Conservation (phyloP, 345 rosid species). For the Sonneratia caseolaris region DNA sequence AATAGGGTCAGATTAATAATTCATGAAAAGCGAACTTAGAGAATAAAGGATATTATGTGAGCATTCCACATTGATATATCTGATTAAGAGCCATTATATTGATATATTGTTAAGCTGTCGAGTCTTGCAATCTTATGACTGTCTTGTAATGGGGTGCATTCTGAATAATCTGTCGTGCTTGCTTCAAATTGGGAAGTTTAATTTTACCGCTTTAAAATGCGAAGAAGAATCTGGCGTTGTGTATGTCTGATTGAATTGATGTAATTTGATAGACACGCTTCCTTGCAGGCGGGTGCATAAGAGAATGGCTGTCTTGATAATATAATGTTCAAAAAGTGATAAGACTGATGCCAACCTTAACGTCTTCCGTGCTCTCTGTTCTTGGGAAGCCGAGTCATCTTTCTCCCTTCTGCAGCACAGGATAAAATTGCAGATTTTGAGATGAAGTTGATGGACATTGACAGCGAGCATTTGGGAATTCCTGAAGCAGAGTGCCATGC, state of each 20-base stretch:
- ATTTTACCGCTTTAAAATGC: background rate
- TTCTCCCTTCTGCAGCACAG: constrained; percentile 41
- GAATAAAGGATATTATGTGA: background rate
- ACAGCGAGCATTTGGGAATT: constrained; percentile 93
- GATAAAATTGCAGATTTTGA: constrained; percentile 94
- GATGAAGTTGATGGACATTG: constrained; percentile 98
- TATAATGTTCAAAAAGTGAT: background rate
- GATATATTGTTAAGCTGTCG: background rate
- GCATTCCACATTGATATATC: background rate
- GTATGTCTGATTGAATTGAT: background rate
- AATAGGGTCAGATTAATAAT: background rate
- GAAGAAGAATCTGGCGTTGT: background rate
- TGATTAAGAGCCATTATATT: background rate
- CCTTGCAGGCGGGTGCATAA: background rate
- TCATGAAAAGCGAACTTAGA: background rate
- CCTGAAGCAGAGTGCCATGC: constrained; percentile 99
- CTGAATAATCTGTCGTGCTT: background rate
- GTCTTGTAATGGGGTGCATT: background rate
- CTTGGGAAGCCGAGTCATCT: background rate
- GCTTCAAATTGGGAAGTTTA: too few species aligned
- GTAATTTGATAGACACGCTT: background rate
- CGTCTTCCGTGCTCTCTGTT: background rate
- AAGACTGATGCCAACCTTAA: background rate
- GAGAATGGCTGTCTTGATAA: background rate
- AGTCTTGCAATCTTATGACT: too few species aligned